Conservation (phyloP, 768 basidiomycete genomes). For the Amanita subjunquillea region DNA sequence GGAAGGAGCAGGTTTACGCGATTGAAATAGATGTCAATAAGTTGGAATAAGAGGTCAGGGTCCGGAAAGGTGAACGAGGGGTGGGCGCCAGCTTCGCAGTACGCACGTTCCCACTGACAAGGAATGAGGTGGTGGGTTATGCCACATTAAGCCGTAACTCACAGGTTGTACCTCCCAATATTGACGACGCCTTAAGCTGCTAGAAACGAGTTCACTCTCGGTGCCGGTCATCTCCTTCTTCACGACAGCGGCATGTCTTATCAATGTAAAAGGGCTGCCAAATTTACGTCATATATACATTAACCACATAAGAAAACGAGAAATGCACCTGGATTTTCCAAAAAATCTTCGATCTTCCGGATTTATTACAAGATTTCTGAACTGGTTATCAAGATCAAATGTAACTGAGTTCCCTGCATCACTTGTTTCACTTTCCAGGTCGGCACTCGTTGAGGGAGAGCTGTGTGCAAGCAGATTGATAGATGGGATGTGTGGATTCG, state of each 20-base stretch:
- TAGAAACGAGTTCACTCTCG: slow-evolving; percentile 6
- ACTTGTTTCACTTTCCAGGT: slow-evolving; percentile 1
- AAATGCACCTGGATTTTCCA: slow-evolving; percentile 25
- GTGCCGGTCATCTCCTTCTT: slow-evolving; percentile 28
- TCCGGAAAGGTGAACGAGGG: slow-evolving; percentile 33
- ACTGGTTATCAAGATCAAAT: slow-evolving; percentile 21
- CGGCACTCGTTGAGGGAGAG: slow-evolving; percentile 5
- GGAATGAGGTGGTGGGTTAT: background rate
- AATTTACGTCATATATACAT: background rate
- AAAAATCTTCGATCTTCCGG: slow-evolving; percentile 27
- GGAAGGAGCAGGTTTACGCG: slow-evolving; percentile 42
- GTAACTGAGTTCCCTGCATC: slow-evolving; percentile 21
- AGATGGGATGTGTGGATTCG: slow-evolving; percentile 11
- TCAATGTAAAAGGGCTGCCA: slow-evolving; percentile 29
- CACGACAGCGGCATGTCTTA: slow-evolving; percentile 29
- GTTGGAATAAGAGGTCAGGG: slow-evolving; percentile 30
- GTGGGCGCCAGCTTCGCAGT: slow-evolving; percentile 14
- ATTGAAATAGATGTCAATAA: slow-evolving; percentile 53
- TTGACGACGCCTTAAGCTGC: slow-evolving; percentile 14
- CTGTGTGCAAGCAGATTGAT: slow-evolving; percentile 7
- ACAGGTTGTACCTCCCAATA: slow-evolving; percentile 23
- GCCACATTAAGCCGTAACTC: slow-evolving; percentile 1
- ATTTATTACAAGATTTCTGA: slow-evolving; percentile 19
- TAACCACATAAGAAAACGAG: background rate
- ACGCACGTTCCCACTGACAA: slow-evolving; percentile 27